These are phyloP conservation scores for Jamesozyma hellenica DNA, from an alignment of 805 yeast genomes.

Conservation along the genomic window DNA sequence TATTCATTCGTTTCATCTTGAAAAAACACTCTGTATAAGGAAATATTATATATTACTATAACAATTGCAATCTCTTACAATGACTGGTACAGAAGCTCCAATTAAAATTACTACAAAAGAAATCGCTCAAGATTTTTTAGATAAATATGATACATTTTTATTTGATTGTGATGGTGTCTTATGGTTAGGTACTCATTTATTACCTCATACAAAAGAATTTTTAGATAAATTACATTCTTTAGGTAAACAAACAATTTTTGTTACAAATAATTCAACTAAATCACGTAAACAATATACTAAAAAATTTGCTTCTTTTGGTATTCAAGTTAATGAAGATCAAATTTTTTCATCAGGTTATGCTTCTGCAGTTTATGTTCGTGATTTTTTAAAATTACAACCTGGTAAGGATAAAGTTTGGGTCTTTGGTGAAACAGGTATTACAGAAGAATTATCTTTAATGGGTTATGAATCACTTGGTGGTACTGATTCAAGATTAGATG, in stretches of 20 bases:
- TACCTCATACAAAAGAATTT: conserved; percentile 75
- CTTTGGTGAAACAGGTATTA: conserved; percentile 80
- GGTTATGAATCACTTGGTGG: conserved; percentile 83
- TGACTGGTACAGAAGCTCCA: conserved; percentile 24
- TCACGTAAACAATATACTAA: conserved; percentile 65
- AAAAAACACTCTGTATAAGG: neutral
- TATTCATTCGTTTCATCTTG: too few relatives aligned
- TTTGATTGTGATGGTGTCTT: conserved; percentile 97
- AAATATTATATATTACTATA: too few relatives aligned
- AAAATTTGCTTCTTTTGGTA: conserved; percentile 57
- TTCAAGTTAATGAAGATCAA: conserved; percentile 43
- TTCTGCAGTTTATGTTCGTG: conserved; percentile 72
- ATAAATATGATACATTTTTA: conserved; percentile 69
- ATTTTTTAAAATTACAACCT: conserved; percentile 64
- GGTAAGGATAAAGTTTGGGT: conserved; percentile 73
- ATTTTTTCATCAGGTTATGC: conserved; percentile 91
- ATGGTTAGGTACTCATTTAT: conserved; percentile 78
- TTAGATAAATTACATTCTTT: conserved; percentile 42
- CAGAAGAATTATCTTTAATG: conserved; percentile 60
- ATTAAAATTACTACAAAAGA: conserved; percentile 38
- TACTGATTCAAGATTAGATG: conserved; percentile 50
- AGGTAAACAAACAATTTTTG: conserved; percentile 72
- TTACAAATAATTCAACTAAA: conserved; percentile 92
- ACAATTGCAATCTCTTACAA: too few relatives aligned
- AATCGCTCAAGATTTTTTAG: conserved; percentile 46